A percentile compares a stretch with the other conserved stretches of the same genome.
These are phyloP conservation scores for Fagopyrum homotropicum DNA, from an alignment of 148 eudicot species.

Conservation along the genomic window DNA sequence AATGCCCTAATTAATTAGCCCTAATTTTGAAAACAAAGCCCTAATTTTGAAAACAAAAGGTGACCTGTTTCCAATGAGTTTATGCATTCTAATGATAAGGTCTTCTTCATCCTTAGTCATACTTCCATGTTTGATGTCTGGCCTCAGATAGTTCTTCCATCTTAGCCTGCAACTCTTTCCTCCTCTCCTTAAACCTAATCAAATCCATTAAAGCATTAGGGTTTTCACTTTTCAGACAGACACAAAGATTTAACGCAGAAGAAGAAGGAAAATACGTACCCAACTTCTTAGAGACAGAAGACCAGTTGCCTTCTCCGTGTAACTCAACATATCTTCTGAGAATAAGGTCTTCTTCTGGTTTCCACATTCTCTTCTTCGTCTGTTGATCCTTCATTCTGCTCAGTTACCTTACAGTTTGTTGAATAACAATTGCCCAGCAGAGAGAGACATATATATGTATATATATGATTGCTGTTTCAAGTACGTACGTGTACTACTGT, in stretches of 20 bases:
- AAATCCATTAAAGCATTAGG: neutral
- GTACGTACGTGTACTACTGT: too few relatives aligned
- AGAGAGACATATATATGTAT: too few relatives aligned
- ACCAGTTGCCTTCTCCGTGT: constrained; percentile 9
- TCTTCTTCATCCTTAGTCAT: constrained; percentile 4
- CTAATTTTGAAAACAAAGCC: neutral
- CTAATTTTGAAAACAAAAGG: neutral
- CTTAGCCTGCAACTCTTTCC: constrained; percentile 8
- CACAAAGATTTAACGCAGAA: too few relatives aligned
- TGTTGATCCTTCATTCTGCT: neutral
- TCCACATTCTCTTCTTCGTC: constrained; percentile 3
- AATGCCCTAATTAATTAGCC: too few relatives aligned
- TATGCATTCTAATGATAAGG: constrained; percentile 5
- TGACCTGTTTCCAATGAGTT: neutral
- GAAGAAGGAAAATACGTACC: neutral
- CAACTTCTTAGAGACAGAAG: neutral
- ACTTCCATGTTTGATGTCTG: neutral
- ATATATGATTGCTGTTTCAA: too few relatives aligned
- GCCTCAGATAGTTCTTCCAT: constrained; percentile 7
- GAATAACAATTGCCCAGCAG: too few relatives aligned
- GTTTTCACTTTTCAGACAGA: too few relatives aligned
- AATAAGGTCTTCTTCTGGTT: constrained; percentile 6
- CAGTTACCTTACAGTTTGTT: too few relatives aligned
- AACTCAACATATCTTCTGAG: neutral
- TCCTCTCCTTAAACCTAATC: neutral